Evolutionary conservation across 257 asterid species (phyloP), one percentile per base, ranked within the genome.

Genomic region (Plantago elongata): DNA sequence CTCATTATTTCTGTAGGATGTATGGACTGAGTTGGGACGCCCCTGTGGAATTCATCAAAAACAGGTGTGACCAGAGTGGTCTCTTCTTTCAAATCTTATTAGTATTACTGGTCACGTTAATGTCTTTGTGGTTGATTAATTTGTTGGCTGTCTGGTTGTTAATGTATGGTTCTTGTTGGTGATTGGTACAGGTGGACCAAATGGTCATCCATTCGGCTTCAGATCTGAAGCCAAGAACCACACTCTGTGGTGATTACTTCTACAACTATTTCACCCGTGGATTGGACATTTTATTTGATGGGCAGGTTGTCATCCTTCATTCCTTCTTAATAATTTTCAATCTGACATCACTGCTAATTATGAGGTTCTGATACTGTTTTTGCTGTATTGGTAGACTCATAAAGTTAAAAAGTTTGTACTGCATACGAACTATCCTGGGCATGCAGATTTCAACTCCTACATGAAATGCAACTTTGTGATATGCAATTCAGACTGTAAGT

Each of bases 351-450:
- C 17, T 57, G n/a, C n/a, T 51, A 44, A 38, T 44, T 51, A 14
- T 59, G 65, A 54, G 27, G 40, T 34, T 64, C 13, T 71, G 44
- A 64, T 9, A 27, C 62, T 72, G 27, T 54, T 38, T 57, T 51
- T 69, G 66, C 56, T 69, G 57, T 60, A 38, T 68, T 54, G 75
- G 72, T 78, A 88, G 96, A 88, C 83, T 0, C 96, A 88, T 64
- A 88, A 78, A 70, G 66, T 88, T 44, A 88, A 88, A 74, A 88
- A 88, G 76, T 88, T 88, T 67, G 88, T 88, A 47, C 78, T 88
- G 75, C 96, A 88, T 58, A 83, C 95, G 11, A 88, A 88, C 83
- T 88, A 85, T 73, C 95, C 96, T n/a, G 96, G 96, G 59, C 95
- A 88, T 69, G 86, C 91, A 9, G 92, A 88, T 85, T 88, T 88